Base-by-base conservation (phyloP, 306 rosid species). In the Vigna hirtella region DNA sequence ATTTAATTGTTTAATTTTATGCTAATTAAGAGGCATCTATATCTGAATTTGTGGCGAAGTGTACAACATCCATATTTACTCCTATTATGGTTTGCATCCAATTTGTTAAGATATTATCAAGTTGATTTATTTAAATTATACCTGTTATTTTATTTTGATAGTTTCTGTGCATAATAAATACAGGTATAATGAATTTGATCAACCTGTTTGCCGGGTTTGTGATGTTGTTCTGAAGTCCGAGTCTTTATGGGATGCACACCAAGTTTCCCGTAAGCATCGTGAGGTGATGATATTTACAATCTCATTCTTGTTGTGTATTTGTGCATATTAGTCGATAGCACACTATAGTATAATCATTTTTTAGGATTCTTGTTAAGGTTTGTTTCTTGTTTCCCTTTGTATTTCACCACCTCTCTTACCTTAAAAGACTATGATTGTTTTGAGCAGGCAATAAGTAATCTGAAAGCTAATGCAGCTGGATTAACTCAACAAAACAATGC, bases 221-320 rank as follows among this genome's bases (percentile, higher is more conserved):
- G 93, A 95, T 34, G 51, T 85, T 13, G 88, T 85, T 76, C 63
- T 95, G 82, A 95, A 91, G 88, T 66, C 72, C 13, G 99, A 95
- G 72, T 86, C 88, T 3, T 57, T 67, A 48, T 95, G 99, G 72
- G 72, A 66, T 68, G 94, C 93, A 16, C 99, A 95, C 79, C 97
- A 91, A 85, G 90, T 86, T 76, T 95, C 97, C 68, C 98, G 98
- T 72, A 95, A 89, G 86, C 99, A 95, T 86, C 94, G 83, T 12
- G 97, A 95, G 99, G 99, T 92, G 86, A 86, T 91, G 73, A 83
- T 59, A 30, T 65, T 52, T 73, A 14, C 68, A 38, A 42, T 73
- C 48, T 43, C 5, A 1, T 14, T 78, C 71, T 38, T 66, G 11
- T 18, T 66, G 11, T 38, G 47, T 36, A 63, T 20, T 17, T 42